Evolutionary conservation across 2,329 filamentous ascomycete genomes (phyloP).

Genomic region (Ilyonectria sp.): DNA sequence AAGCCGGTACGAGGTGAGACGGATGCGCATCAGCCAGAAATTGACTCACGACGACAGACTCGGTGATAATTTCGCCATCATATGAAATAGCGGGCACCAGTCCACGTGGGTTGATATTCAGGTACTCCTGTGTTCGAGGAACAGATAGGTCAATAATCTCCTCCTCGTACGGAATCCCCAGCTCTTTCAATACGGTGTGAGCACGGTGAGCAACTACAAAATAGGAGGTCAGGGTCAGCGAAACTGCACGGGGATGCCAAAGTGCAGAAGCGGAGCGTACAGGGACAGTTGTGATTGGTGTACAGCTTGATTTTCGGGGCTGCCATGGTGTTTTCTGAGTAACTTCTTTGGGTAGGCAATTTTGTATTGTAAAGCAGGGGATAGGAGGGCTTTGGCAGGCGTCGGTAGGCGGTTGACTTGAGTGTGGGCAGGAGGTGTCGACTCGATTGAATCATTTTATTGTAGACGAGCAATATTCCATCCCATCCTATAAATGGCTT

Average conservation of each 20-base stretch:
- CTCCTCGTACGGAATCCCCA: background rate
- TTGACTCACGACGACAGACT: constrained; percentile 40
- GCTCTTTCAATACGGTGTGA: background rate
- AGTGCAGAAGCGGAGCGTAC: background rate
- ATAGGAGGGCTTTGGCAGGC: background rate
- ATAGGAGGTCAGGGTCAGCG: background rate
- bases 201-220: background rate
- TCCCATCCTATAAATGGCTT: no score
- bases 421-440: background rate
- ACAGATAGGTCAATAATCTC: constrained; percentile 53
- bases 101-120: constrained; percentile 16
- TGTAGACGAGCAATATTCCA: no score
- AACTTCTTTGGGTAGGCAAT: background rate
- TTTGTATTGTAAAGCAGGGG: background rate
- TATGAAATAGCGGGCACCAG: background rate
- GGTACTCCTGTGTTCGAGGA: constrained; percentile 50
- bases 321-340: background rate
- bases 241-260: background rate
- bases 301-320: background rate
- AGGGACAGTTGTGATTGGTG: background rate
- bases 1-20: constrained; percentile 3
- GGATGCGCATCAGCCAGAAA: constrained; percentile 18
- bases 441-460: no score
- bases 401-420: background rate
- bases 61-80: constrained; percentile 10